Percentiles rank a stretch among this genome's conserved stretches.
These are phyloP conservation scores for Yamadazyma tumulicola DNA, from an alignment of 805 yeast species.

Conservation along the genomic window DNA sequence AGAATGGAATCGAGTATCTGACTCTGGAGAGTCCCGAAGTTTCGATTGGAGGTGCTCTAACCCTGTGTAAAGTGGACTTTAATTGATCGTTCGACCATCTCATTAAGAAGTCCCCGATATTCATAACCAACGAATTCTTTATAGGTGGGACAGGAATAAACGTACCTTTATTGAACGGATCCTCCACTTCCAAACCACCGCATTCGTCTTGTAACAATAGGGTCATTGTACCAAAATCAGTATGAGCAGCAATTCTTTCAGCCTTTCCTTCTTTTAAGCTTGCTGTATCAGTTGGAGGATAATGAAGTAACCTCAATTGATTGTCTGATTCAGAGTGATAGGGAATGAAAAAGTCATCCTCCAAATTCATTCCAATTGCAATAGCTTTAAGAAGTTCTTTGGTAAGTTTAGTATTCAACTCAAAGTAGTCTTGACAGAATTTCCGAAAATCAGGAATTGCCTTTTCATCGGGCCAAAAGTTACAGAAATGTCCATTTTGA, in stretches of 20 bases:
- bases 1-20: slow-evolving; percentile 24
- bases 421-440: slow-evolving; percentile 15
- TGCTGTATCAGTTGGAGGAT: slow-evolving; percentile 18
- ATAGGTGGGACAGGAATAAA: slow-evolving; percentile 32
- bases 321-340: too few relatives aligned
- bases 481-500: slow-evolving; percentile 18
- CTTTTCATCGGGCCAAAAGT: slow-evolving; percentile 23
- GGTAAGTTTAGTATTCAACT: slow-evolving; percentile 13
- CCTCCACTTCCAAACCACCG: slow-evolving; percentile 37
- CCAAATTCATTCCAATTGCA: slow-evolving; percentile 19
- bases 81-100: slow-evolving; percentile 38
- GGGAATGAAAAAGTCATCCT: too few relatives aligned
- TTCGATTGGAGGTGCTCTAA: slow-evolving; percentile 22
- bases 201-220: slow-evolving; percentile 27
- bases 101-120: slow-evolving; percentile 36
- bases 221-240: slow-evolving; percentile 22
- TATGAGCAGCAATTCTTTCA: slow-evolving; percentile 23
- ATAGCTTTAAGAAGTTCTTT: slow-evolving; percentile 17
- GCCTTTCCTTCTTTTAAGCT: slow-evolving; percentile 14
- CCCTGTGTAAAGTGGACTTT: slow-evolving; percentile 39
- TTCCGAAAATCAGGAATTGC: slow-evolving; percentile 21
- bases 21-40: slow-evolving; percentile 15
- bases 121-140: slow-evolving; percentile 30
- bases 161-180: slow-evolving; percentile 20
- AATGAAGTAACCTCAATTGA: too few relatives aligned